These are phyloP conservation scores for Cryptosporidium ryanae DNA, from an alignment of 169 alveolate genomes.

Conservation along the genomic window DNA sequence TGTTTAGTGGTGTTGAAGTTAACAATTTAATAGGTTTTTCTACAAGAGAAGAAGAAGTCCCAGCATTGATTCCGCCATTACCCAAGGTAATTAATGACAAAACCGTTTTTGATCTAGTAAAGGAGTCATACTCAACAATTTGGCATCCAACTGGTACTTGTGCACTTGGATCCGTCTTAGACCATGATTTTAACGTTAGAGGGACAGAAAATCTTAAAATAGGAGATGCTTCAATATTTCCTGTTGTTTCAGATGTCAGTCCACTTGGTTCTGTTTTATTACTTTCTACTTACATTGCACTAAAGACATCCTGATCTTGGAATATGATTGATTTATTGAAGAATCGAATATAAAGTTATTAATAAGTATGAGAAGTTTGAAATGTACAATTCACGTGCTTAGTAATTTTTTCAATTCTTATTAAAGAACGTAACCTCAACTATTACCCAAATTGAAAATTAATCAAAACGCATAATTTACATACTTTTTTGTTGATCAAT, in stretches of 20 bases:
- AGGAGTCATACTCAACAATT: conserved; percentile 70
- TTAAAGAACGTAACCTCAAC: too few species aligned
- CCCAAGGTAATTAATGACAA: conserved; percentile 65
- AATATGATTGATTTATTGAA: too few species aligned
- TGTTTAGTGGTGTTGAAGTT: conserved; percentile 61
- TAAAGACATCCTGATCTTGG: conserved; percentile 13
- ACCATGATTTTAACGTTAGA: conserved; percentile 47
- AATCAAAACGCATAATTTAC: too few species aligned
- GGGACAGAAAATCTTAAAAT: conserved; percentile 55
- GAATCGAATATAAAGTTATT: too few species aligned
- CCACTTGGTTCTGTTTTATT: conserved; percentile 73
- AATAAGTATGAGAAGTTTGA: too few species aligned
- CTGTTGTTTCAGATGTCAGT: conserved; percentile 62
- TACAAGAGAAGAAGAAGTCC: conserved; percentile 40
- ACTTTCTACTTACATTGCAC: conserved; percentile 53
- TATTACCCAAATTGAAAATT: too few species aligned
- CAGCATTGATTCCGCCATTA: conserved; percentile 66
- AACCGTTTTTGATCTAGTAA: conserved; percentile 56
- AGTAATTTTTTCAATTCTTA: too few species aligned
- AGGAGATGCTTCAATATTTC: conserved; percentile 73
- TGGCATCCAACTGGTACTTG: conserved; percentile 76
- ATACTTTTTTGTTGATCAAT: too few species aligned
- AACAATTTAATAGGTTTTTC: conserved; percentile 33
- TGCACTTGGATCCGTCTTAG: conserved; percentile 66
- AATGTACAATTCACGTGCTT: too few species aligned